A percentile compares a stretch with the other conserved stretches of the same genome.
These are phyloP conservation scores for Aplosporella prunicola DNA, from an alignment of 2,329 filamentous ascomycete genomes.

Conservation along the genomic window DNA sequence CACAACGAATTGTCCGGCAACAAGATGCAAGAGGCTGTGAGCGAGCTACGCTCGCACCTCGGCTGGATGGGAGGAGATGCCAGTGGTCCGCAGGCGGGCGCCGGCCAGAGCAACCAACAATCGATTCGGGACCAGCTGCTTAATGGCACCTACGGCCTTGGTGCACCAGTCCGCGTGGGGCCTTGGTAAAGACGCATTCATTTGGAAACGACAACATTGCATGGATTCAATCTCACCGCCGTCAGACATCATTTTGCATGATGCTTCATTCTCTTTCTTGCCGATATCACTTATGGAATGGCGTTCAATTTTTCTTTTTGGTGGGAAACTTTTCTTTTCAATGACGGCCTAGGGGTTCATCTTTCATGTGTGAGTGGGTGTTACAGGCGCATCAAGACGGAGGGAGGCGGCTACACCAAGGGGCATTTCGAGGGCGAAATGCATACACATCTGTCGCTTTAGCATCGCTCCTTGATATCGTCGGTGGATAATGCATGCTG, in stretches of 20 bases:
- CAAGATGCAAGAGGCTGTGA: constrained; percentile 69
- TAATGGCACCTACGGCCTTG: constrained; percentile 47
- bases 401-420: no score
- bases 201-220: not conserved
- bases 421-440: no score
- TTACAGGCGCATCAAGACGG: constrained; percentile 3
- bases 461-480: constrained; percentile 8
- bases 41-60: constrained; percentile 63
- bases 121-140: constrained; percentile 40
- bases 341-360: not conserved
- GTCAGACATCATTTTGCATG: no score
- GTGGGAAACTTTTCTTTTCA: not conserved
- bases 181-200: constrained; percentile 37
- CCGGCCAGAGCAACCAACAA: constrained; percentile 18
- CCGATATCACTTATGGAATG: constrained; percentile 6
- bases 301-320: constrained; percentile 5
- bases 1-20: constrained; percentile 84
- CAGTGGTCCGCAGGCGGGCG: constrained; percentile 14
- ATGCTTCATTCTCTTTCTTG: no score
- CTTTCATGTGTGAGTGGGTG: constrained; percentile 1
- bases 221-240: no score
- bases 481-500: no score
- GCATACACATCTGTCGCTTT: constrained; percentile 4
- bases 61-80: constrained; percentile 60
- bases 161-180: constrained; percentile 45